These are phyloP conservation scores for Penicillium argentinense DNA, from an alignment of 495 filamentous ascomycete genomes.

Conservation along the genomic window DNA sequence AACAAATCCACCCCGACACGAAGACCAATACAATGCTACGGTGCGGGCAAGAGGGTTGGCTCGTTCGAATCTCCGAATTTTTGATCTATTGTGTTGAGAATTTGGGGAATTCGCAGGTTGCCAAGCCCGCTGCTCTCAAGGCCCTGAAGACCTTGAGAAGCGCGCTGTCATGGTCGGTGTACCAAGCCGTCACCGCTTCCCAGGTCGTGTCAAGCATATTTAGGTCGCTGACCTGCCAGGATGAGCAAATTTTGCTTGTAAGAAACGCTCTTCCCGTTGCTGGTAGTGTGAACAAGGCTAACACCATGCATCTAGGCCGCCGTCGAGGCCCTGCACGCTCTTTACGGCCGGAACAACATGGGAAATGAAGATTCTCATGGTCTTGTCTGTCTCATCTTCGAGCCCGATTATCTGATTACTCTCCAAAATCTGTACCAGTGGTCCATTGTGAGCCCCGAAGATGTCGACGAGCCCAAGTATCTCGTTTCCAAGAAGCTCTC, in stretches of 20 bases:
- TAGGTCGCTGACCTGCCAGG: slow-evolving; percentile 68
- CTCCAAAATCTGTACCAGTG: slow-evolving; percentile 77
- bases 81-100: slow-evolving; percentile 70
- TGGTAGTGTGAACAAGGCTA: slow-evolving; percentile 11
- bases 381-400: slow-evolving; percentile 77
- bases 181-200: slow-evolving; percentile 70
- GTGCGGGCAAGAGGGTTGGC: slow-evolving; percentile 82
- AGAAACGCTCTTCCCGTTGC: slow-evolving; percentile 15
- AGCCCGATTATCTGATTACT: slow-evolving; percentile 65
- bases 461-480: slow-evolving; percentile 89
- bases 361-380: slow-evolving; percentile 76
- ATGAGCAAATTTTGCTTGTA: slow-evolving; percentile 75
- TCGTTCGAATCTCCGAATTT: slow-evolving; percentile 71
- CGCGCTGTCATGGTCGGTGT: slow-evolving; percentile 78
- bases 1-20: slow-evolving; percentile 71
- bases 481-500: slow-evolving; percentile 89
- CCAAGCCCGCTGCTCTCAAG: slow-evolving; percentile 64
- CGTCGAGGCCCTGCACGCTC: slow-evolving; percentile 76
- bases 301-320: slow-evolving; percentile 58
- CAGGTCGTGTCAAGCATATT: slow-evolving; percentile 71
- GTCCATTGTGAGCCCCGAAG: slow-evolving; percentile 73
- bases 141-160: slow-evolving; percentile 73
- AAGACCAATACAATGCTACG: slow-evolving; percentile 59
- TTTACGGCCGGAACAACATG: slow-evolving; percentile 74
- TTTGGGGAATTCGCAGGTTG: slow-evolving; percentile 61